Conservation (phyloP, 1,284 basidiomycete genomes). For the Gomphus bonarii region DNA sequence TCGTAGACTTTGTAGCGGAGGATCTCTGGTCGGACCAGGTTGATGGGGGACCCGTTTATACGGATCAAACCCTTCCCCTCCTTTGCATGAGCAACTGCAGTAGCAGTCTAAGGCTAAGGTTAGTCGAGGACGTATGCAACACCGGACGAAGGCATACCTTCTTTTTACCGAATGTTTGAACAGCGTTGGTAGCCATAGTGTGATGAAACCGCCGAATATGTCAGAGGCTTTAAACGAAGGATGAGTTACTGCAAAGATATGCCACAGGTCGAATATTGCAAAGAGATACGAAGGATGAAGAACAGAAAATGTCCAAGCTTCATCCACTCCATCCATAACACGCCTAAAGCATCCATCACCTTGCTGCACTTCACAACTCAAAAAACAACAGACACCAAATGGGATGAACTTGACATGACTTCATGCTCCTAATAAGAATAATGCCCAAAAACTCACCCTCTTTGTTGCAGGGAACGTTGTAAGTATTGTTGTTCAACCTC, state of each 20-base stretch:
- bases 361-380: not conserved
- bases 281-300: not conserved
- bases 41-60: constrained; percentile 95
- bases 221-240: not conserved
- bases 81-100: constrained; percentile 91
- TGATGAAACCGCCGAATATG: not conserved
- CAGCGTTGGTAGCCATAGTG: constrained; percentile 79
- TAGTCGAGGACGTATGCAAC: not conserved
- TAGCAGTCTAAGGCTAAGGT: constrained; percentile 66
- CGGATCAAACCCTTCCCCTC: constrained; percentile 97
- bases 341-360: not conserved
- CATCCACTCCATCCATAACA: not conserved
- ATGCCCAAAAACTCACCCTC: not conserved
- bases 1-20: constrained; percentile 99
- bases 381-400: too few relatives aligned
- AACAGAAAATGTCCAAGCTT: not conserved
- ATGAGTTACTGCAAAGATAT: not conserved
- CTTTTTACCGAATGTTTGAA: constrained; percentile 98
- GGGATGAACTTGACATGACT: too few relatives aligned
- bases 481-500: not conserved
- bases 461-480: not conserved
- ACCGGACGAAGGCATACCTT: constrained; percentile 47
- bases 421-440: not conserved
- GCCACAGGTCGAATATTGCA: not conserved
- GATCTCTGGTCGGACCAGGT: constrained; percentile 89